Percentiles rank a stretch among this genome's conserved stretches.
Conservation (phyloP, 139 green algal genomes). For the Coelastrella sp. region DNA sequence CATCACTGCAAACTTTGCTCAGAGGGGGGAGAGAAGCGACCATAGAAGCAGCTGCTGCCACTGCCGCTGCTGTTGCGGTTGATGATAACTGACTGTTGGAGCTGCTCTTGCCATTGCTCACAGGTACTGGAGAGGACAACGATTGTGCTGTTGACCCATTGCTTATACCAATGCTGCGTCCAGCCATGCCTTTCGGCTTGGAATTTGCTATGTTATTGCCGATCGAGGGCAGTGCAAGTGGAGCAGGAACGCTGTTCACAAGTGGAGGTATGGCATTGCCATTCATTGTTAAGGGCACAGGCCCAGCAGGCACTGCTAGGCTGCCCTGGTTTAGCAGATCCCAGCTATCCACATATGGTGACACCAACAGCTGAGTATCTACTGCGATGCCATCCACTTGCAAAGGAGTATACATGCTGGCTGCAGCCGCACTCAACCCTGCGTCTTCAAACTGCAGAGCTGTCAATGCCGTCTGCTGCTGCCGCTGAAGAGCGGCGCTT, state of each 20-base stretch:
- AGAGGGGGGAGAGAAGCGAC: not conserved
- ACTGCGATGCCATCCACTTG: constrained; percentile 24
- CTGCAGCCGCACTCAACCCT: constrained; percentile 12
- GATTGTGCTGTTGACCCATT: no score
- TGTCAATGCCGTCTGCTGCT: constrained; percentile 28
- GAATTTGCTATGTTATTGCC: no score
- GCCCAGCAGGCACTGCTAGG: no score
- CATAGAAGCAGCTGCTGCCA: constrained; percentile 1
- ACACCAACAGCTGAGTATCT: constrained; percentile 43
- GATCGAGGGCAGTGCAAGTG: constrained; percentile 1
- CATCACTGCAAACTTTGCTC: constrained; percentile 37
- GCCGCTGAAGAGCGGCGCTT: constrained; percentile 10
- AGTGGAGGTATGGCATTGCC: no score
- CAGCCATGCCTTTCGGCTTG: constrained; percentile 5
- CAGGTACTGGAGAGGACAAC: not conserved
- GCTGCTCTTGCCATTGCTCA: not conserved
- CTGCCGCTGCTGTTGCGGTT: not conserved
- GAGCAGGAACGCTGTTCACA: no score
- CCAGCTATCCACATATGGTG: constrained; percentile 40
- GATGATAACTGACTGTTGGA: no score
- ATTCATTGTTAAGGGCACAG: no score
- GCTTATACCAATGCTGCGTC: not conserved
- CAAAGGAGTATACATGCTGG: constrained; percentile 40
- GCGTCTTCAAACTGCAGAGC: constrained; percentile 3
- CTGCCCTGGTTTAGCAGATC: constrained; percentile 17